Conservation (phyloP, 2,329 filamentous ascomycete species). For the Neonectria hederae region DNA sequence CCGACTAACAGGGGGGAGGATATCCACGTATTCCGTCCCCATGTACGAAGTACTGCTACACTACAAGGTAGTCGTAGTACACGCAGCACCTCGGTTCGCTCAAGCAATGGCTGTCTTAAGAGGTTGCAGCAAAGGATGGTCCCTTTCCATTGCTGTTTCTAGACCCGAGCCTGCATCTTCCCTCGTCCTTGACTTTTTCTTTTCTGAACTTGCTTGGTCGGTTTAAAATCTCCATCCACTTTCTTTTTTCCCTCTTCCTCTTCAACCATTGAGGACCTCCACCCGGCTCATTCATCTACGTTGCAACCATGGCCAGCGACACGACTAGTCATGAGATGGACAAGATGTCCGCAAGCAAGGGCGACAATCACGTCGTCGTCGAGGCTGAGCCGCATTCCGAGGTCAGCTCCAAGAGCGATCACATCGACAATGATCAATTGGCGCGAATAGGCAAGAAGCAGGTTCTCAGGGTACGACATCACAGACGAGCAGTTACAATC, state of each 20-base stretch:
- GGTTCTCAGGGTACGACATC: slow-evolving; percentile 37
- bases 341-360: slow-evolving; percentile 30
- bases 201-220: not conserved
- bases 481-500: not conserved
- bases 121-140: not conserved
- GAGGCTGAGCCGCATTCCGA: slow-evolving; percentile 34
- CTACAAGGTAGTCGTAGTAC: not conserved
- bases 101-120: not conserved
- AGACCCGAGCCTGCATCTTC: not conserved
- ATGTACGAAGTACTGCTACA: not conserved
- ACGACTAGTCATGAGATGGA: slow-evolving; percentile 39
- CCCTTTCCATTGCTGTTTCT: not conserved
- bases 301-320: slow-evolving; percentile 31
- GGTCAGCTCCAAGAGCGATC: slow-evolving; percentile 20
- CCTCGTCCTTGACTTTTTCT: not conserved
- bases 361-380: slow-evolving; percentile 14
- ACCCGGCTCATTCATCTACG: not conserved
- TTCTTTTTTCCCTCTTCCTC: not conserved
- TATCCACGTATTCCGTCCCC: slow-evolving; percentile 1
- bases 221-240: slow-evolving; percentile 1
- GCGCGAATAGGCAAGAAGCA: slow-evolving; percentile 44
- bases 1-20: not conserved
- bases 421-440: slow-evolving; percentile 40
- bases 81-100: not conserved
- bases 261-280: not conserved